Percentiles rank a stretch among this genome's conserved stretches.
Evolutionary conservation across 305 asterid genomes (phyloP).

Genomic region (Fraxinus sp.): DNA sequence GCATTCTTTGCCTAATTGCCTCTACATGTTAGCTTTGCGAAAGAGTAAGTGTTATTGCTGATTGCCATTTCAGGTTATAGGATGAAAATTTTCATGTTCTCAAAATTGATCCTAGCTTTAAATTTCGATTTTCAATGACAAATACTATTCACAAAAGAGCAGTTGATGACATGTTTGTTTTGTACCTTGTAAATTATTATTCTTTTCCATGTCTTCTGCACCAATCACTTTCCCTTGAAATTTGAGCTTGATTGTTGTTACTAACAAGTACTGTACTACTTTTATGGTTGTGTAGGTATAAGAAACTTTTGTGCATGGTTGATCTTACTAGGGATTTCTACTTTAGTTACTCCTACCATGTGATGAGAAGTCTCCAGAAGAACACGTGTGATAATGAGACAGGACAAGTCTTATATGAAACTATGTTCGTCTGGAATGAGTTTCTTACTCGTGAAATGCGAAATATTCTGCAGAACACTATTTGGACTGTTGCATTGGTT

Average conservation of each 20-base stretch:
- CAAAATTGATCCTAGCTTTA: not conserved
- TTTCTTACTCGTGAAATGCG: conserved; percentile 88
- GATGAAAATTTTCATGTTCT: not conserved
- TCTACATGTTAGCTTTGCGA: not conserved
- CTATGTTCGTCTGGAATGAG: conserved; percentile 99
- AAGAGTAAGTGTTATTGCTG: not conserved
- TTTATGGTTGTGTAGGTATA: conserved; percentile 59
- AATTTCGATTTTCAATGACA: not conserved
- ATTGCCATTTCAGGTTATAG: not conserved
- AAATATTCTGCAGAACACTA: conserved; percentile 71
- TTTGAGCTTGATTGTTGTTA: not conserved
- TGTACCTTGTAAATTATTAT: conserved; percentile 7
- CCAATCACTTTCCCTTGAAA: conserved; percentile 11
- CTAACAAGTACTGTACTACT: conserved; percentile 29
- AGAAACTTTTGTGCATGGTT: conserved; percentile 88
- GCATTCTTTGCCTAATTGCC: not conserved
- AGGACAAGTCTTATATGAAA: conserved; percentile 67
- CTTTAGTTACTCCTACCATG: conserved; percentile 95
- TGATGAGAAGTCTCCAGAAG: conserved; percentile 93
- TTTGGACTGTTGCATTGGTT: conserved; percentile 95
- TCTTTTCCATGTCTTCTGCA: conserved; percentile 4
- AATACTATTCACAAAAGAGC: not conserved
- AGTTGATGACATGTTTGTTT: conserved; percentile 13
- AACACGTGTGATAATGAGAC: conserved; percentile 59
- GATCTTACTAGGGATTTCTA: conserved; percentile 98